Percentiles rank a stretch among this genome's conserved stretches.
Evolutionary conservation across 2,329 filamentous ascomycete species (phyloP).

Genomic region (Leptographium wingfieldii): DNA sequence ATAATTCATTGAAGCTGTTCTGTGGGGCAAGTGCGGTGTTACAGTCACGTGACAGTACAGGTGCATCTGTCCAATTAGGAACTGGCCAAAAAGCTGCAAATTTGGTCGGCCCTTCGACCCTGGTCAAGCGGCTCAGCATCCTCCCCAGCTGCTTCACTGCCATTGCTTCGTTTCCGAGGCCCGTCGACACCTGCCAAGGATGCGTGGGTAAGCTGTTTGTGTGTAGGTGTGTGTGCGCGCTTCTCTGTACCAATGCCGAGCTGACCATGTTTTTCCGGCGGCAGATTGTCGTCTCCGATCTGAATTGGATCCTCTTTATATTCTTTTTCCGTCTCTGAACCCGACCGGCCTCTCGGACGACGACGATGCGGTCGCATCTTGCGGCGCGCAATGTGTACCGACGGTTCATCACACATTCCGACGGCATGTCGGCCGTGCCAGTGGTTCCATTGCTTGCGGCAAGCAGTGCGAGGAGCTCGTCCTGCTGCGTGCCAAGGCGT

Average conservation of each 20-base stretch:
- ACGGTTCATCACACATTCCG: slow-evolving; percentile 32
- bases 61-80: background rate
- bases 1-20: background rate
- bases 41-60: background rate
- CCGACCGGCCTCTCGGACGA: background rate
- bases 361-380: slow-evolving; percentile 44
- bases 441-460: background rate
- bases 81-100: background rate
- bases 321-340: background rate
- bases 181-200: slow-evolving; percentile 1
- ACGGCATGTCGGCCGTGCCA: slow-evolving; percentile 1
- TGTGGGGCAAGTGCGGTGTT: background rate
- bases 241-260: background rate
- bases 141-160: background rate
- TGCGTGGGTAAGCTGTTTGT: slow-evolving; percentile 2
- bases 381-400: slow-evolving; percentile 44
- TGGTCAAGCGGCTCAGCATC: no score
- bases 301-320: background rate
- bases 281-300: background rate
- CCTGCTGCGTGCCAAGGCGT: background rate
- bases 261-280: background rate
- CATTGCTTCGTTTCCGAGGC: background rate
- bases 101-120: no score
- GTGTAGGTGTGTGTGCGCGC: background rate
- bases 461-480: background rate